Conservation (phyloP, 495 filamentous ascomycete species). For the Emericellopsis terricola region DNA sequence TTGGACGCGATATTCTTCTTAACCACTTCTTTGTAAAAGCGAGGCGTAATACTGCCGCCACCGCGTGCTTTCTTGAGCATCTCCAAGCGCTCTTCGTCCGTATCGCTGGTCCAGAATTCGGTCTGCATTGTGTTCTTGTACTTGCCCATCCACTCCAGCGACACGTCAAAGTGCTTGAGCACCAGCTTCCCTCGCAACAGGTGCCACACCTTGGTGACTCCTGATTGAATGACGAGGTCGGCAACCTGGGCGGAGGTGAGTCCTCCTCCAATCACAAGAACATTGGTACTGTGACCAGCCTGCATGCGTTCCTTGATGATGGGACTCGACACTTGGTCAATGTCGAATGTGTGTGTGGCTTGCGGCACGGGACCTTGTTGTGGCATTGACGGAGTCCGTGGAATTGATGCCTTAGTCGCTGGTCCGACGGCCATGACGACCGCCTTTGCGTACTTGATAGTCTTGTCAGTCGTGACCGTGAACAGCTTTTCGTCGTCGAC, state of each 20-base stretch:
- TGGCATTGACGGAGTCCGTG: slow-evolving; percentile 9
- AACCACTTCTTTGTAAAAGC: slow-evolving; percentile 31
- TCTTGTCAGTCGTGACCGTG: slow-evolving; percentile 28
- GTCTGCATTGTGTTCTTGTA: slow-evolving; percentile 46
- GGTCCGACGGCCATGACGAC: slow-evolving; percentile 40
- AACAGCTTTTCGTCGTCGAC: slow-evolving; percentile 28
- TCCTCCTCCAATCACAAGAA: slow-evolving; percentile 43
- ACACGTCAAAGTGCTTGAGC: slow-evolving; percentile 46
- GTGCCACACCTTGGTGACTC: slow-evolving; percentile 36
- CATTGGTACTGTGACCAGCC: slow-evolving; percentile 23
- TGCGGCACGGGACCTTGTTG: slow-evolving; percentile 20
- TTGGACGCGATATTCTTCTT: slow-evolving; percentile 25
- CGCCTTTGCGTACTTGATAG: slow-evolving; percentile 23
- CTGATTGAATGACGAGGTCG: slow-evolving; percentile 33
- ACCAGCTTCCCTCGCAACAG: slow-evolving; percentile 38
- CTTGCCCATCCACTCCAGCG: slow-evolving; percentile 46
- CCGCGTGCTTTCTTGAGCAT: slow-evolving; percentile 37
- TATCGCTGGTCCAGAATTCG: slow-evolving; percentile 42
- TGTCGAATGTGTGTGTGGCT: slow-evolving; percentile 36
- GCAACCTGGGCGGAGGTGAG: slow-evolving; percentile 42
- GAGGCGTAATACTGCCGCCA: slow-evolving; percentile 43
- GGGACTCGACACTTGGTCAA: slow-evolving; percentile 26
- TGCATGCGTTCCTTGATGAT: slow-evolving; percentile 28
- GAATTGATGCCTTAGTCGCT: slow-evolving; percentile 33
- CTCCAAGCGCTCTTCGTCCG: slow-evolving; percentile 37